Base-by-base conservation (phyloP, 148 eudicot genomes). In the Rheum nobile region DNA sequence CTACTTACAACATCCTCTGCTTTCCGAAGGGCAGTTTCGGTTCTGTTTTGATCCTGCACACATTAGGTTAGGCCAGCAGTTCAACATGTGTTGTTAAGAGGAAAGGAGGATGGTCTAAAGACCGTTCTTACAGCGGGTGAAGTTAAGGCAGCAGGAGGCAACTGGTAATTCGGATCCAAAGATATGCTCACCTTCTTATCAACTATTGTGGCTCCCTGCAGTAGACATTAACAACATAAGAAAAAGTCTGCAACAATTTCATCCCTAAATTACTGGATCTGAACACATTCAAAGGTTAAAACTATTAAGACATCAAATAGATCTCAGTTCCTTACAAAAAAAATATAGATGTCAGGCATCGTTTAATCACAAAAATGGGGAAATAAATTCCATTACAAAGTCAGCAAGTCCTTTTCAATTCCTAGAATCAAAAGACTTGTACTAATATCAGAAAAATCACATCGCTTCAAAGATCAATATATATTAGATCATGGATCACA, bases 1-100 rank as follows among this genome's bases (percentile, higher is more conserved):
- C 88, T 83, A 75, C 88, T 85, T 48, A 92, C 97, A 16, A 88
- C 99, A 80, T 95, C 99, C 81, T 91, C 99, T 24, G 99, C 99
- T 75, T 95, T 95, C 72, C 79, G 85, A 1, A 90, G 73, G 79
- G 92, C 96, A 78, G 91, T 82, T 78, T 86, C 91, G 44, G 86
- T 57, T 75, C 80, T 83, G 54, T 74, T 78, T 61, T 80, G 84
- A 34, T 72, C 79, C 96, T 88, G 82, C 71, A 83, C 43, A 81
- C 74, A 61, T 78, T 74, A 71, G 17, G 54, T 67, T 63, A 24
- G 29, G 61, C 34, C 32, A 26, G 9, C 46, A 59, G 71, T 68
- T 17, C 54, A 54, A 74, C 37, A 69, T 21, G 61, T 46, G 55
- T 4, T 42, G 26, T 41, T 8, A 41, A 46, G 0, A 42, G 24